These are phyloP conservation scores for Hymenochaete sp. DNA, from an alignment of 1,284 basidiomycete genomes.

Conservation along the genomic window DNA sequence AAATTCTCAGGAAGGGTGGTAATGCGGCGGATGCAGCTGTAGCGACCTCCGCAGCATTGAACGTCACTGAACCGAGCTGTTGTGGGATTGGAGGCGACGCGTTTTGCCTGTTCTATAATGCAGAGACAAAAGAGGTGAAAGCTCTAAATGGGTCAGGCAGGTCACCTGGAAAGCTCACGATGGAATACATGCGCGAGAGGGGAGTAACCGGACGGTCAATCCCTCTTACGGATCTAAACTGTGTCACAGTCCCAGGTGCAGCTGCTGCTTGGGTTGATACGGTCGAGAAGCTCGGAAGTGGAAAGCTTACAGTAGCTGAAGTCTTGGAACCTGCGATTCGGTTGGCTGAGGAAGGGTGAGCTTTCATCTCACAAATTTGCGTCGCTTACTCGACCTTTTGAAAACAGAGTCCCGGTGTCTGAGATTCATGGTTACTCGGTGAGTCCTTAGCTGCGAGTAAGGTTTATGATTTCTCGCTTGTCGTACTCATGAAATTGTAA, in stretches of 20 bases:
- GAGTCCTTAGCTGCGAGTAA: conserved; percentile 22
- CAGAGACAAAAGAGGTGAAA: conserved; percentile 68
- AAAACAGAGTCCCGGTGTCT: conserved; percentile 60
- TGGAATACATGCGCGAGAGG: conserved; percentile 64
- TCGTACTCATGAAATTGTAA: conserved; percentile 25
- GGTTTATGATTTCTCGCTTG: background rate
- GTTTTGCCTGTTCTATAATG: conserved; percentile 89
- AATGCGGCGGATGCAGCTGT: conserved; percentile 82
- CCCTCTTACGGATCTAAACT: conserved; percentile 70
- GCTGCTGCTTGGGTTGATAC: conserved; percentile 93
- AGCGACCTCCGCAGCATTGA: conserved; percentile 80
- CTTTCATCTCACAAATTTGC: conserved; percentile 2
- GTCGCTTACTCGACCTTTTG: conserved; percentile 5
- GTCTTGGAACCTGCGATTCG: conserved; percentile 82
- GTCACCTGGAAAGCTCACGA: conserved; percentile 70
- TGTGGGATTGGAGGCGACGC: conserved; percentile 86
- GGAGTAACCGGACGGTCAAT: conserved; percentile 66
- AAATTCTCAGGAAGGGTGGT: conserved; percentile 83
- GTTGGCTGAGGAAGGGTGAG: conserved; percentile 78
- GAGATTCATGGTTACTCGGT: conserved; percentile 65
- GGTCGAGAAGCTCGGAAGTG: conserved; percentile 74
- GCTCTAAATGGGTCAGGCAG: conserved; percentile 83
- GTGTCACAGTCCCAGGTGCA: conserved; percentile 89
- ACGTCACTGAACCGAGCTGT: conserved; percentile 76
- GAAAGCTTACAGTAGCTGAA: conserved; percentile 71